phyloP scores from a whole-genome alignment of 805 yeast species.

The Saccharomycopsis babjevae region DNA sequence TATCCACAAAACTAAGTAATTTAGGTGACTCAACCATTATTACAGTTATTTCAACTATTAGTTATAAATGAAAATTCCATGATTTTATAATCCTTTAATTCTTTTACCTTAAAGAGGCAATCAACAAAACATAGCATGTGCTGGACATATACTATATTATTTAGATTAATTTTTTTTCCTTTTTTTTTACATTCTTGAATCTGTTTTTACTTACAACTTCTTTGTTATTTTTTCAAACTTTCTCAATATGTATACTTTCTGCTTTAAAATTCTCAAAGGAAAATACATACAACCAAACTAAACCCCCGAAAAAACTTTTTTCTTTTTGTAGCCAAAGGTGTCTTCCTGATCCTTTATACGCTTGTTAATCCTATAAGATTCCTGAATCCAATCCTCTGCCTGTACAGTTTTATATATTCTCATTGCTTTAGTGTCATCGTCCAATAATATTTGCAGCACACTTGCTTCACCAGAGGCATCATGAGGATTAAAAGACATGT shows the following conservation, averaged over 20 bases:
- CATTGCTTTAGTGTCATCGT: constrained; percentile 15
- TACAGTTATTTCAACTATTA: not conserved
- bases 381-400: constrained; percentile 11
- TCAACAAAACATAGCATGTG: not conserved
- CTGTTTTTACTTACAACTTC: not conserved
- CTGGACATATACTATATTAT: not conserved
- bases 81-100: not conserved
- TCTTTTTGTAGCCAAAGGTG: constrained; percentile 17
- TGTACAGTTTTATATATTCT: constrained; percentile 9
- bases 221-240: constrained; percentile 2
- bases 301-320: not conserved
- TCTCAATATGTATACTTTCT: not conserved
- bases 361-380: not conserved
- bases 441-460: constrained; percentile 1
- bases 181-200: not conserved
- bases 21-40: not conserved
- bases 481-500: not conserved
- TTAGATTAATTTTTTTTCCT: not conserved
- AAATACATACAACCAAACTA: not conserved
- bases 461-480: not conserved
- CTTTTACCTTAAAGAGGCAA: not conserved
- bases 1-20: not conserved
- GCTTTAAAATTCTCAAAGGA: not conserved
- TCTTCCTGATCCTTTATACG: constrained; percentile 6
- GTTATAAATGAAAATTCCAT: not conserved